A percentile compares a stretch with the other conserved stretches of the same genome.
Conservation (phyloP, 352 stramenopile species). For the Phytophthora fragariae region DNA sequence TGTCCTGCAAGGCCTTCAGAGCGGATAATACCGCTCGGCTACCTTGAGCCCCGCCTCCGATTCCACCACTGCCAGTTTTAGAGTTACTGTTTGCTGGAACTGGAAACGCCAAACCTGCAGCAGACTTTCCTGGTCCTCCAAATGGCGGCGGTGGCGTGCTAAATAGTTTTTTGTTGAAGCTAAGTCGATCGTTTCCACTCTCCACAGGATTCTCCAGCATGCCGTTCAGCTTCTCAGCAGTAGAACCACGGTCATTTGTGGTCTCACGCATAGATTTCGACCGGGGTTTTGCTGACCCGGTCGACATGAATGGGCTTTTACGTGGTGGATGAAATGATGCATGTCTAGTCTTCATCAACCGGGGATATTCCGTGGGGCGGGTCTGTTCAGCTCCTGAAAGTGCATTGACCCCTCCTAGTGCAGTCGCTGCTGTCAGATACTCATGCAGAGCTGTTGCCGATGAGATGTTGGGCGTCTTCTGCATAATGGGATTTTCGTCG, state of each 20-base stretch:
- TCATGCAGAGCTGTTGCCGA: conserved; percentile 31
- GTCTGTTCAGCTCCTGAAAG: conserved; percentile 30
- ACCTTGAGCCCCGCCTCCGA: conserved; percentile 38
- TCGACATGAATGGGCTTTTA: conserved; percentile 15
- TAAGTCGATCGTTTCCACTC: conserved; percentile 19
- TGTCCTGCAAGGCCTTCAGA: conserved; percentile 84
- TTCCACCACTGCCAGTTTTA: conserved; percentile 2
- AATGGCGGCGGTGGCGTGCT: conserved; percentile 19
- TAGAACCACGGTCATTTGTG: background rate
- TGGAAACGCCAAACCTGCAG: conserved; percentile 16
- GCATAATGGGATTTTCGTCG: conserved; percentile 7
- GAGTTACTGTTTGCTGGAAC: conserved; percentile 16
- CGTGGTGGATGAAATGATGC: conserved; percentile 34
- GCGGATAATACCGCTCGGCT: conserved; percentile 77
- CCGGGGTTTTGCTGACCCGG: conserved; percentile 11
- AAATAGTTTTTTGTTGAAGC: conserved; percentile 47
- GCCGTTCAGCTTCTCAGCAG: conserved; percentile 1
- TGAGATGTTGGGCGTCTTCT: conserved; percentile 14
- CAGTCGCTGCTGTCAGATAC: conserved; percentile 39
- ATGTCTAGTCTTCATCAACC: conserved; percentile 26
- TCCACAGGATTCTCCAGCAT: background rate
- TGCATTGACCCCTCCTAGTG: conserved; percentile 16
- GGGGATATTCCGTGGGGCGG: conserved; percentile 32
- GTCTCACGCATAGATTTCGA: conserved; percentile 32
- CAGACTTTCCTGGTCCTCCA: conserved; percentile 1